phyloP scores from a whole-genome alignment of 1,284 basidiomycete genomes.

The Pascua sp. region DNA sequence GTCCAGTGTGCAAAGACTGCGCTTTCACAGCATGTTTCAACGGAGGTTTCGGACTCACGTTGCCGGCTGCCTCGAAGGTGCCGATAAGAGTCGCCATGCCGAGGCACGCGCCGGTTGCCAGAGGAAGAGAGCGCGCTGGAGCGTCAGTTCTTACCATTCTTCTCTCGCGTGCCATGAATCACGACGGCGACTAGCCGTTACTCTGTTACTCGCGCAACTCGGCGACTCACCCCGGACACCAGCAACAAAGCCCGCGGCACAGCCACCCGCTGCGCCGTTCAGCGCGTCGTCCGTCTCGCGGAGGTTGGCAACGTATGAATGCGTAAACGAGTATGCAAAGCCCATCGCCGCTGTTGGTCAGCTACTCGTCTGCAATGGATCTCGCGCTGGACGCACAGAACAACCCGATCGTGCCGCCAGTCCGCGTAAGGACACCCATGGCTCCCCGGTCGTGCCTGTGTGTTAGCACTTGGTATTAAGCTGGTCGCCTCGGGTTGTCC shows the following conservation, averaged over 20 bases:
- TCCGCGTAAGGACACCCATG: constrained; percentile 76
- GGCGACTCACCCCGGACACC: constrained; percentile 68
- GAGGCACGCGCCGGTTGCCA: constrained; percentile 75
- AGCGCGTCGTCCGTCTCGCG: constrained; percentile 73
- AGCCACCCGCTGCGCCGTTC: constrained; percentile 83
- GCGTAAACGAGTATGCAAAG: constrained; percentile 77
- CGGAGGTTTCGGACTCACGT: constrained; percentile 25
- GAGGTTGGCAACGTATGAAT: constrained; percentile 74
- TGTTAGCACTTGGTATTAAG: neutral
- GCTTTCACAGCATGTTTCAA: neutral
- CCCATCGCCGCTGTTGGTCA: constrained; percentile 75
- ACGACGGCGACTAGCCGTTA: neutral
- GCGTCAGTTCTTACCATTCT: neutral
- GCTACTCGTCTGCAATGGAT: neutral
- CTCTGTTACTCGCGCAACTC: neutral
- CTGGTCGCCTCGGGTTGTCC: too few species aligned
- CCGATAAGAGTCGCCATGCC: constrained; percentile 77
- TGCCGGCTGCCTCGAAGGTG: constrained; percentile 76
- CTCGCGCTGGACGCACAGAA: constrained; percentile 62
- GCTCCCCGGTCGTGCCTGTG: constrained; percentile 71
- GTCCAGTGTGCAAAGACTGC: neutral
- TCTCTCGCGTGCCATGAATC: neutral
- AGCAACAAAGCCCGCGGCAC: constrained; percentile 87
- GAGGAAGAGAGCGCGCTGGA: constrained; percentile 75
- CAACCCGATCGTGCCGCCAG: constrained; percentile 73